phyloP scores from a whole-genome alignment of 768 basidiomycete genomes.

The Podaxis mareebaensis region DNA sequence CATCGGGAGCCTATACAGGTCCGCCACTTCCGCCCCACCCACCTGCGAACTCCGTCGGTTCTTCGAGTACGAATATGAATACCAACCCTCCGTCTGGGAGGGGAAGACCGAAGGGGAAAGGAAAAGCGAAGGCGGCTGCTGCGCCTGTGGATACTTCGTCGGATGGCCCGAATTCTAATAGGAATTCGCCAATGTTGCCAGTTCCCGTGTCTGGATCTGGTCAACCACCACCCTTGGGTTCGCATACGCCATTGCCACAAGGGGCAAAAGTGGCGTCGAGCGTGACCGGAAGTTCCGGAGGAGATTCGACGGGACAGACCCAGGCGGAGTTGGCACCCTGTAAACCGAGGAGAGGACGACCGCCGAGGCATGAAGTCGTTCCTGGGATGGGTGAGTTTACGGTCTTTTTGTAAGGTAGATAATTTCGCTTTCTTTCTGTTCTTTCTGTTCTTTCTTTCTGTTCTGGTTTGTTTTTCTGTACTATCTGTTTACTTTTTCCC shows the following conservation, averaged over 20 bases:
- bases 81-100: neutral
- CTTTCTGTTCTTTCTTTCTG: neutral
- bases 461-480: neutral
- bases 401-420: slow-evolving; percentile 8
- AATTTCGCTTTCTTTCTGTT: neutral
- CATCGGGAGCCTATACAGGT: slow-evolving; percentile 1
- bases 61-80: neutral
- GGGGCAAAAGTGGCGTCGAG: neutral
- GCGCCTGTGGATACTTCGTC: neutral
- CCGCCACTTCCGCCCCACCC: neutral
- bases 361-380: slow-evolving; percentile 13
- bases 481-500: neutral
- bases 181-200: slow-evolving; percentile 1
- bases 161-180: neutral
- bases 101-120: slow-evolving; percentile 9
- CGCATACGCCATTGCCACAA: neutral
- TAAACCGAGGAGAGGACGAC: slow-evolving; percentile 12
- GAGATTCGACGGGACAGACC: neutral
- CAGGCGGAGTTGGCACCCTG: slow-evolving; percentile 8
- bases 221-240: neutral
- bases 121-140: neutral
- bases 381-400: slow-evolving; percentile 16
- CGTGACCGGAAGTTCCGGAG: too few relatives aligned
- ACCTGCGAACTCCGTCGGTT: neutral
- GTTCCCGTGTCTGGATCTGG: neutral